Conservation (phyloP, 805 yeast species). For the Zygoascus bituminiphila region DNA sequence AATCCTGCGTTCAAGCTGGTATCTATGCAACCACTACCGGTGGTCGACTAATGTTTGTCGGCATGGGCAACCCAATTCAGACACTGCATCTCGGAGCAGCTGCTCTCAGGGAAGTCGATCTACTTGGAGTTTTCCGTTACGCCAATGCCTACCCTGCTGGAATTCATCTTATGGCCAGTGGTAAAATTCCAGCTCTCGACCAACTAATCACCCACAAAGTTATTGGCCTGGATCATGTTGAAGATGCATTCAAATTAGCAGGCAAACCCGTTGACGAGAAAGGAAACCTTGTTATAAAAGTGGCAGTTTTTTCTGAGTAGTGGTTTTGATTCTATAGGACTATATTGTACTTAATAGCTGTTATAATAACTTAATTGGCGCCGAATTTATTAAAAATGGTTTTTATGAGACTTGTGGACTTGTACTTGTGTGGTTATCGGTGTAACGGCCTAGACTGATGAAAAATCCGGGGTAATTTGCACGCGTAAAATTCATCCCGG, state of each 20-base stretch:
- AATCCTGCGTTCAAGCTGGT: constrained; percentile 63
- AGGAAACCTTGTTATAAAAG: constrained; percentile 28
- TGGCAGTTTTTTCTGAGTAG: constrained; percentile 13
- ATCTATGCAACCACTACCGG: constrained; percentile 54
- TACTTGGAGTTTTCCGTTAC: constrained; percentile 28
- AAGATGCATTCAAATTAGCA: constrained; percentile 26
- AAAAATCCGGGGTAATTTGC: not conserved
- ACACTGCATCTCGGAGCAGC: constrained; percentile 28
- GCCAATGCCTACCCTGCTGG: constrained; percentile 26
- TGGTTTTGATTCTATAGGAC: no score
- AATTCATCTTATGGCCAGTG: constrained; percentile 18
- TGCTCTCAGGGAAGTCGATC: constrained; percentile 25
- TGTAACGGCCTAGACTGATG: no score
- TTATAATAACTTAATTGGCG: no score
- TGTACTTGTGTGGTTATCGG: no score
- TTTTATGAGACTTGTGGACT: no score
- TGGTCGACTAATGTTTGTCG: constrained; percentile 75
- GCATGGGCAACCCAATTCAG: constrained; percentile 56
- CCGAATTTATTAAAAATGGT: no score
- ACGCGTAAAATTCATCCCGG: not conserved
- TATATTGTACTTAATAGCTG: no score
- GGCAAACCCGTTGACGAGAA: constrained; percentile 23
- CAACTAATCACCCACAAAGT: constrained; percentile 25
- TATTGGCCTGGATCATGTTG: constrained; percentile 23
- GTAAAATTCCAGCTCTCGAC: constrained; percentile 19